Conservation (phyloP, 805 yeast genomes). For the Saturnispora besseyi region DNA sequence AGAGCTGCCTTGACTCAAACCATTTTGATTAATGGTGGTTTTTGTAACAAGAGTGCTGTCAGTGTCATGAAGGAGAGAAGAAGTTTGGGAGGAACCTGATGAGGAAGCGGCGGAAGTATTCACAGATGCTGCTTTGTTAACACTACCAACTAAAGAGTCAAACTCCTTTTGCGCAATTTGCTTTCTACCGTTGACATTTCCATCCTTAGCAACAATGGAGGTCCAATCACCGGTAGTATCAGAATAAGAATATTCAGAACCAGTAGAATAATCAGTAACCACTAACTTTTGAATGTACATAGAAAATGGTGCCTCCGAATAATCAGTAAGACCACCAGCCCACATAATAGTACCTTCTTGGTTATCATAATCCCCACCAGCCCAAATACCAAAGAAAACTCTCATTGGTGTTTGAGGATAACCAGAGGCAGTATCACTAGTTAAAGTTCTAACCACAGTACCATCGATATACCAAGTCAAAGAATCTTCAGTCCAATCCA, state of each 20-base stretch:
- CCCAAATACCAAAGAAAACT: conserved; percentile 60
- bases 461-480: conserved; percentile 73
- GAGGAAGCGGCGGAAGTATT: background rate
- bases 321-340: conserved; percentile 75
- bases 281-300: conserved; percentile 52
- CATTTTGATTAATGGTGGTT: background rate
- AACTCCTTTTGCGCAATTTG: conserved; percentile 38
- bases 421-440: conserved; percentile 48
- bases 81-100: background rate
- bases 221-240: conserved; percentile 51
- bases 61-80: background rate
- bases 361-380: conserved; percentile 68
- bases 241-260: conserved; percentile 45
- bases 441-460: conserved; percentile 51
- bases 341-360: conserved; percentile 64
- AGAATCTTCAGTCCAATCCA: conserved; percentile 70
- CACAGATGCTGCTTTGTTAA: background rate
- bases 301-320: conserved; percentile 54
- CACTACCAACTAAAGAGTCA: conserved; percentile 29
- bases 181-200: conserved; percentile 53
- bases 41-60: background rate
- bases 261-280: conserved; percentile 66
- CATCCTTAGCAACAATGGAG: conserved; percentile 49
- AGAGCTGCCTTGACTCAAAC: background rate
- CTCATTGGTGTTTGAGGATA: conserved; percentile 89